Base-by-base conservation (phyloP, 768 basidiomycete genomes). In the Chiua virens region DNA sequence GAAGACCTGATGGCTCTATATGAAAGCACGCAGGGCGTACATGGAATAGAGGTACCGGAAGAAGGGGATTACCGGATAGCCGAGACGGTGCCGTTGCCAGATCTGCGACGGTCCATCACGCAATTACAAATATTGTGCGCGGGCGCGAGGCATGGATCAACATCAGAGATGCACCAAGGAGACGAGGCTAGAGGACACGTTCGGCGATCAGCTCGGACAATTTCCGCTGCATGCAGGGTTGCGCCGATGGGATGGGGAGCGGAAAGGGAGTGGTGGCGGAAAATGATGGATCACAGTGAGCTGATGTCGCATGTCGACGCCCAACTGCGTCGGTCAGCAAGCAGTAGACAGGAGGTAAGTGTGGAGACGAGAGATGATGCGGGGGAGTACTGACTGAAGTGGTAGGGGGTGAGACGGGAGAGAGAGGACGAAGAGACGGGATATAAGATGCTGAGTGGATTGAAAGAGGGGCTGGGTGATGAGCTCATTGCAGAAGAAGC, bases 61-160 rank as follows among this genome's bases (percentile, higher is more conserved):
- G 60, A 60, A 47, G 65, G 70, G 47, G 53, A 70, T 53, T 65
- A 66, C 61, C 67, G 65, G 57, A 61, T 55, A 49, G 66, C 66
- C 57, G 63, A 66, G 45, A 57, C 52, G 25, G 35, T 69, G 30
- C 61, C 69, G 25, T 55, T 59, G 39, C 64, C 71, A 56, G 92
- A 94, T 73, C 73, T 94, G 42, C 75, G 92, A 52, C 75, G 75
- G 55, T 74, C 81, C 20, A 83, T 92, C 54, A 77, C 78, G 60
- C 66, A 77, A 45, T 72, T 92, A 47, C 86, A 92, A 70, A 69
- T 85, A 52, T 60, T 68, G 59, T 78, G 76, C 63, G 60, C 68
- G 45, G 62, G 62, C 21, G 63, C 55, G 49, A 65, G 56, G 58
- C 66, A 66, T 67, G 68, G 64, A 64, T 59, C 63, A 66, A 22